Evolutionary conservation across 2,329 filamentous ascomycete genomes (phyloP).

Genomic region (Claviceps sorghi): DNA sequence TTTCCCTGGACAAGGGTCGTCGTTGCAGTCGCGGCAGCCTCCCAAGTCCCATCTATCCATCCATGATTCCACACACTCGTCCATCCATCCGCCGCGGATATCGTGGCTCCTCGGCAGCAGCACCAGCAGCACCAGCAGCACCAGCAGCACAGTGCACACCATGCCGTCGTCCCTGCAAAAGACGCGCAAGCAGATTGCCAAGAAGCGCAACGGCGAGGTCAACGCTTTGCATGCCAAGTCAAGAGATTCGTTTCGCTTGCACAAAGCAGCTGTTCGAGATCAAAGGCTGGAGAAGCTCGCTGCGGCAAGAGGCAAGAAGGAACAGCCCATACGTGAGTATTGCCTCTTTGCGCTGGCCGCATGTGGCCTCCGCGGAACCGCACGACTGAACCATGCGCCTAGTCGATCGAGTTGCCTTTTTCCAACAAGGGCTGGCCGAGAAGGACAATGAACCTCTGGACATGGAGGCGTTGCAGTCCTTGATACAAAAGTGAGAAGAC

Average conservation of each 20-base stretch:
- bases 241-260: slow-evolving; percentile 67
- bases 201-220: slow-evolving; percentile 65
- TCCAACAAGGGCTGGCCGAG: slow-evolving; percentile 49
- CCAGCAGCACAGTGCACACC: slow-evolving; percentile 11
- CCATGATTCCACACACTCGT: not conserved
- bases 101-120: too few species aligned
- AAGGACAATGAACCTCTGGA: slow-evolving; percentile 33
- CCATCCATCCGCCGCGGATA: not conserved
- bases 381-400: slow-evolving; percentile 7
- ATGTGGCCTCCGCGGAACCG: not conserved
- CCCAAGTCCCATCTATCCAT: not conserved
- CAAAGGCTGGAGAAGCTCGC: slow-evolving; percentile 64
- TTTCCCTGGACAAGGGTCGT: not conserved
- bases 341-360: not conserved
- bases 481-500: slow-evolving; percentile 45
- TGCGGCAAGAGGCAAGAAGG: slow-evolving; percentile 54
- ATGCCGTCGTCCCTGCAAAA: slow-evolving; percentile 74
- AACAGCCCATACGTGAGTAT: slow-evolving; percentile 54
- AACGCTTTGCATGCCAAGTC: slow-evolving; percentile 76
- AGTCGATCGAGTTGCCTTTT: slow-evolving; percentile 38
- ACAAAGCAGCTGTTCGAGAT: slow-evolving; percentile 66
- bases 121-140: not conserved
- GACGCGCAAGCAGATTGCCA: slow-evolving; percentile 75
- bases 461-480: slow-evolving; percentile 40
- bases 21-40: too few species aligned